Base-by-base conservation (phyloP, 305 asterid species). In the Fraxinus albicans region DNA sequence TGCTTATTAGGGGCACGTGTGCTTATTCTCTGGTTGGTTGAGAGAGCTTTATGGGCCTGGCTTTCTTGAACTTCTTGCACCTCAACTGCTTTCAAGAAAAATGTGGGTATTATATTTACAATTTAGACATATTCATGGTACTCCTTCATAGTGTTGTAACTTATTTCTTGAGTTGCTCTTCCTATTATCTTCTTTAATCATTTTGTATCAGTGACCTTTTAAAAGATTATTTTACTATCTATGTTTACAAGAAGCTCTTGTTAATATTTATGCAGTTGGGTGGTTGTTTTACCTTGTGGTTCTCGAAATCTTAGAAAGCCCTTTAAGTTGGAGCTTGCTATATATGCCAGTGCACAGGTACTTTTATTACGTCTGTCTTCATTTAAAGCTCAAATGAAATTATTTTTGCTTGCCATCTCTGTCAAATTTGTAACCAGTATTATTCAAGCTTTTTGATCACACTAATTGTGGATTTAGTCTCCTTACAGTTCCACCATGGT, bases 1-100 rank as follows among this genome's bases (percentile, higher is more conserved):
- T 90, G 87, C 77, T 88, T 76, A 65, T 63, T 89, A 96, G 99
- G 89, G 65, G 77, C 95, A 90, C 74, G 77, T 92, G 79, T 89
- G 97, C 93, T 90, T 96, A 69, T 95, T 95, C 87, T 95, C 98
- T 86, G 98, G 99, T 77, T 95, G 94, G 97, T 91, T 93, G 89
- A 87, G 85, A 36, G 98, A 95, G 84, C 90, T 92, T 83, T 88
- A 91, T 80, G 98, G 98, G 79, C 97, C 98, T 73, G 92, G 97
- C 78, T 91, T 96, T 84, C 90, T 96, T 80, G 96, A 91, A 84
- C 84, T 87, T 74, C 85, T 94, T 80, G 98, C 98, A 73, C 97
- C 97, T 53, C 94, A 93, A 50, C 83, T 92, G 33, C 98, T 95
- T 82, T 92, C 95, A 2, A 88, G 97, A 89, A 91, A 94, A 92